phyloP scores from a whole-genome alignment of 352 stramenopile genomes.

The Phytophthora multivora region DNA sequence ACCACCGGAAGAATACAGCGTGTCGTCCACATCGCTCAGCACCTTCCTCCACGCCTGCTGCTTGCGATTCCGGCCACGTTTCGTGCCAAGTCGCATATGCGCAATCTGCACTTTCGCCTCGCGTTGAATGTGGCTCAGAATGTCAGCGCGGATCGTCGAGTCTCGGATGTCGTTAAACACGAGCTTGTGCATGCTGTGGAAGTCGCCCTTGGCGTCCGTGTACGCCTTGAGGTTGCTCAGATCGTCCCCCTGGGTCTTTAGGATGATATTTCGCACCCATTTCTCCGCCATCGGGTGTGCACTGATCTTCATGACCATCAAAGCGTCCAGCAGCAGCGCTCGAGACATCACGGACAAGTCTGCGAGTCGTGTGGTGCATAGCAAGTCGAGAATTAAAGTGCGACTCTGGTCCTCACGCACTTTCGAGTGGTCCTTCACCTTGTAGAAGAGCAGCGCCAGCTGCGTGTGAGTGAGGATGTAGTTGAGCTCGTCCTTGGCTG shows the following conservation, averaged over 20 bases:
- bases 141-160: conserved; percentile 86
- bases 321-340: conserved; percentile 92
- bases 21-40: conserved; percentile 99
- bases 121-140: conserved; percentile 95
- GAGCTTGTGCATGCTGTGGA: conserved; percentile 97
- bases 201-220: conserved; percentile 96
- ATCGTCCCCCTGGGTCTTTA: conserved; percentile 95
- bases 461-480: conserved; percentile 95
- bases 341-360: conserved; percentile 92
- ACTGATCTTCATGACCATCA: conserved; percentile 97
- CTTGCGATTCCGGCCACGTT: conserved; percentile 69
- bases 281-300: conserved; percentile 93
- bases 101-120: conserved; percentile 94
- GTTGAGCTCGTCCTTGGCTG: conserved; percentile 96
- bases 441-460: conserved; percentile 97
- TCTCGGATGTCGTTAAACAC: conserved; percentile 96
- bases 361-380: conserved; percentile 92
- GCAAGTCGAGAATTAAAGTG: conserved; percentile 94
- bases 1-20: conserved; percentile 95
- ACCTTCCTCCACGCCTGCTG: conserved; percentile 96
- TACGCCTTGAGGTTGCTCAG: conserved; percentile 96
- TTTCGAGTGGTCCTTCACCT: conserved; percentile 94
- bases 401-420: conserved; percentile 79
- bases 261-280: conserved; percentile 97
- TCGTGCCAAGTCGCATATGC: conserved; percentile 93